phyloP scores from a whole-genome alignment of 441 rosid genomes.

The Syzygium syzygioides region DNA sequence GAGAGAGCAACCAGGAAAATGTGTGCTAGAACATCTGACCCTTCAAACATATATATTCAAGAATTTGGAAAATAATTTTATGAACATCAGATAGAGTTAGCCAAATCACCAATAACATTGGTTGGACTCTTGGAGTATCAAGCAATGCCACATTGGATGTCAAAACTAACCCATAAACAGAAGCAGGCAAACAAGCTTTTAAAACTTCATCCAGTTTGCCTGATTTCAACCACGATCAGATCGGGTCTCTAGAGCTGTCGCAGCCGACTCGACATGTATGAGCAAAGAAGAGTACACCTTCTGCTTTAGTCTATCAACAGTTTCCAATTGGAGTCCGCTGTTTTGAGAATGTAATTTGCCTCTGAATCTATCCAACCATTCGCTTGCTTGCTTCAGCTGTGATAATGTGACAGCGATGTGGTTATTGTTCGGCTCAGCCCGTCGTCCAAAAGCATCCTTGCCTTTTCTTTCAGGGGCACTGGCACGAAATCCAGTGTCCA shows the following conservation, averaged over 20 bases:
- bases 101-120: constrained; percentile 1
- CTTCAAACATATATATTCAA: not conserved
- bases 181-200: constrained; percentile 2
- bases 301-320: constrained; percentile 60
- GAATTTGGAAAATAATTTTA: not conserved
- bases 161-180: constrained; percentile 16
- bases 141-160: constrained; percentile 1
- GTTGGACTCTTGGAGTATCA: constrained; percentile 2
- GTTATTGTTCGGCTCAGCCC: constrained; percentile 37
- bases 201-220: not conserved
- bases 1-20: not conserved
- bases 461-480: constrained; percentile 42
- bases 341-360: constrained; percentile 27
- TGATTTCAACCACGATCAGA: constrained; percentile 34
- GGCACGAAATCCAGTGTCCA: constrained; percentile 54
- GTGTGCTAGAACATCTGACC: not conserved
- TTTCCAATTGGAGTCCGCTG: constrained; percentile 21
- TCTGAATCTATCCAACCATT: constrained; percentile 58
- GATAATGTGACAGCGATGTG: constrained; percentile 70
- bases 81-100: constrained; percentile 1
- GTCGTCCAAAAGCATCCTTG: constrained; percentile 23
- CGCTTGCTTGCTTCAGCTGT: constrained; percentile 75
- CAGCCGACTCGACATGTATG: constrained; percentile 71
- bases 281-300: constrained; percentile 77
- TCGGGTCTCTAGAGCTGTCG: constrained; percentile 58